Evolutionary conservation across 202 grass and related monocot genomes (phyloP).

Genomic region (Setaria viridis): DNA sequence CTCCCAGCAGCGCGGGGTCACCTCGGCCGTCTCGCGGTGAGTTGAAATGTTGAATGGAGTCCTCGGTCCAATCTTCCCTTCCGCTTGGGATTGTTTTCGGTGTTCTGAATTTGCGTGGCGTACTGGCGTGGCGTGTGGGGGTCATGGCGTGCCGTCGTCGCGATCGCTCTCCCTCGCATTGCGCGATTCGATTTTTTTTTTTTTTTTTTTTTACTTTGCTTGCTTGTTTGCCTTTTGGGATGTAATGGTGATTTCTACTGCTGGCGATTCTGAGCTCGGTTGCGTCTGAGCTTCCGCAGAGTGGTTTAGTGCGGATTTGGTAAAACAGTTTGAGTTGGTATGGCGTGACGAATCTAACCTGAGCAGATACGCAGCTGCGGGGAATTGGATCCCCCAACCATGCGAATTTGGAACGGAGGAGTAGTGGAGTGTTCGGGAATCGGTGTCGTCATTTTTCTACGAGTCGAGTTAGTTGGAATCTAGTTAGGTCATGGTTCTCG

Average conservation of each 20-base stretch:
- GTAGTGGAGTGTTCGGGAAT: constrained; percentile 1
- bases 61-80: background rate
- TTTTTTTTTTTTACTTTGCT: background rate
- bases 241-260: background rate
- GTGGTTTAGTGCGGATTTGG: constrained; percentile 13
- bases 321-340: background rate
- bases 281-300: constrained; percentile 19
- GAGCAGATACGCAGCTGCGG: constrained; percentile 12
- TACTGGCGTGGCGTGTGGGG: background rate
- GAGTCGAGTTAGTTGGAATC: constrained; percentile 36
- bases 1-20: background rate
- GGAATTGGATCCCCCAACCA: constrained; percentile 15
- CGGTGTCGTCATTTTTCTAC: constrained; percentile 25
- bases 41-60: background rate
- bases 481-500: background rate
- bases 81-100: background rate
- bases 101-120: background rate
- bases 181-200: background rate
- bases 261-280: constrained; percentile 8
- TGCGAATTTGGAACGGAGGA: background rate
- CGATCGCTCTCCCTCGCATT: constrained; percentile 21
- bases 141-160: background rate
- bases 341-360: constrained; percentile 43
- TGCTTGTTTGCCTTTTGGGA: background rate
- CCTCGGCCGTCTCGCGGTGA: constrained; percentile 24